Base-by-base conservation (phyloP, 768 basidiomycete species). In the Kwoniella pini region DNA sequence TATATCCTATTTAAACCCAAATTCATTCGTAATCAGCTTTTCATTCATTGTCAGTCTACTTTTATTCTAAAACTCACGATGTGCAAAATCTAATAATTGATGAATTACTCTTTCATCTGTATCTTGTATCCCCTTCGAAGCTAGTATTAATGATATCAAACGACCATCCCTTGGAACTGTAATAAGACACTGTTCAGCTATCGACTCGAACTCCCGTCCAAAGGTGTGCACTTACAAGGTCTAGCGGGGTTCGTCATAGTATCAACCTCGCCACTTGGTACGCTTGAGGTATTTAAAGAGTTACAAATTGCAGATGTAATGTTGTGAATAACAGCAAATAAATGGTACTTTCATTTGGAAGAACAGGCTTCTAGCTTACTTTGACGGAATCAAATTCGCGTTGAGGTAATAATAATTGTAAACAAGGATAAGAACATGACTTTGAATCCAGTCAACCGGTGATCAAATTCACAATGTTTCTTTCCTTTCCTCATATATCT, bases 41-140 rank as follows among this genome's bases (percentile, higher is more conserved):
- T n/a, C n/a, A n/a, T n/a, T n/a, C n/a, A n/a, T n/a, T n/a, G n/a
- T n/a, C n/a, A n/a, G n/a, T n/a, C n/a, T n/a, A n/a, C n/a, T n/a
- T n/a, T n/a, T n/a, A n/a, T n/a, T n/a, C n/a, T n/a, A n/a, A n/a
- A 21, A 55, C 79, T 53, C 19, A 81, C 81, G 79, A 62, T 81
- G 79, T 1, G 81, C 75, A 54, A 82, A 82, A 60, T 82, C 80
- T 50, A 80, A 67, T 26, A 82, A 67, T 68, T 80, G 79, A 28
- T 79, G 78, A 0, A 82, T 72, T n/a, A 81, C 81, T 24, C 80
- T 70, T 46, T 81, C 80, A 42, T 81, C 79, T 9, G 77, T 79
- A 52, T 81, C 80, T 26, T 78, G 71, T n/a, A 80, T 72, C 0
- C 80, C 80, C 38, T 79, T 77, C 2, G 79, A 77, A 2, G 80